Conservation (phyloP, 306 rosid genomes). For the Prunus davidiana region DNA sequence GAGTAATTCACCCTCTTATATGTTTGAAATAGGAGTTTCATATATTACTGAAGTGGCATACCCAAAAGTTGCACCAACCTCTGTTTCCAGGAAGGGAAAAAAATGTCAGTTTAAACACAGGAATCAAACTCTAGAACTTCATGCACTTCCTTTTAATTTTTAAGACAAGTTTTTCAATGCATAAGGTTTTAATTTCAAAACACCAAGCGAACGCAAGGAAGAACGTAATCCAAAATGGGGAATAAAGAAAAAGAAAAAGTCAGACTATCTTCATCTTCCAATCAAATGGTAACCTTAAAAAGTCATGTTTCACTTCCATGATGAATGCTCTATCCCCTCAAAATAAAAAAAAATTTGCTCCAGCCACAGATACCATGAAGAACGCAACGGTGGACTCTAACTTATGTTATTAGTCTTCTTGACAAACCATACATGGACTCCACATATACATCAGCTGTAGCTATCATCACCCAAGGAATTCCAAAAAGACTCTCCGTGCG, state of each 20-base stretch:
- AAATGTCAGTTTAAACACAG: background rate
- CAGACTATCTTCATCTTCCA: background rate
- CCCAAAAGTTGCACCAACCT: slow-evolving; percentile 12
- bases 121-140: background rate
- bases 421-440: background rate
- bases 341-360: background rate
- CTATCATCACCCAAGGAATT: background rate
- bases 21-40: slow-evolving; percentile 5
- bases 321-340: no score
- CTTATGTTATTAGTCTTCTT: no score
- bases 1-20: slow-evolving; percentile 6
- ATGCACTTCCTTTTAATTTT: background rate
- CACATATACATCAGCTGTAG: background rate
- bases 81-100: slow-evolving; percentile 5
- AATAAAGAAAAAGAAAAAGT: background rate
- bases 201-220: background rate
- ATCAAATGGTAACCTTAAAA: background rate
- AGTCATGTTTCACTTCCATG: no score
- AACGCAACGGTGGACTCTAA: background rate
- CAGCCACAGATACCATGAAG: background rate
- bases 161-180: background rate
- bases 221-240: background rate
- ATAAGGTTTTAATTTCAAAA: background rate
- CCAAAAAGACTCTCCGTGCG: no score
- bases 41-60: background rate